phyloP scores from a whole-genome alignment of 805 yeast species.

The Suhomyces canberraensis region DNA sequence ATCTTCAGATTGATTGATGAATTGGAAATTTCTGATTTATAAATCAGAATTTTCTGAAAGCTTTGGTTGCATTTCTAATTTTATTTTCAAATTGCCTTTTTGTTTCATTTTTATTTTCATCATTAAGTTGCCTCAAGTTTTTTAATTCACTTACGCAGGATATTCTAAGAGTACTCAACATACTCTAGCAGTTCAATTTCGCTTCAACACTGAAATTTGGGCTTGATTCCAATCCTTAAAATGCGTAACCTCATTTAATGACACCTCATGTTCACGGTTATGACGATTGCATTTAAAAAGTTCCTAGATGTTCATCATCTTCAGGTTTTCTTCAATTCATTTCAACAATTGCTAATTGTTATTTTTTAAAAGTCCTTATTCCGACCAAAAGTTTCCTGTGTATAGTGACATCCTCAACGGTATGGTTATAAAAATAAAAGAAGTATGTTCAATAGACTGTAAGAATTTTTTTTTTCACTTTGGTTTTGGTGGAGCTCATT shows the following conservation, averaged over 20 bases:
- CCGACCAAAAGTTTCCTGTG: constrained; percentile 24
- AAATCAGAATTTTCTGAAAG: too few species aligned
- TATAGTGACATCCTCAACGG: constrained; percentile 50
- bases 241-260: constrained; percentile 13
- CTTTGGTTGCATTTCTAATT: not conserved
- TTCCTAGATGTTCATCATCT: constrained; percentile 3
- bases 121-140: not conserved
- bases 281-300: constrained; percentile 9
- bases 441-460: not conserved
- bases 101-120: not conserved
- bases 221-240: constrained; percentile 4
- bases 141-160: constrained; percentile 24
- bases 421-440: constrained; percentile 27
- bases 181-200: constrained; percentile 20
- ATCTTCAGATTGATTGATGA: constrained; percentile 54
- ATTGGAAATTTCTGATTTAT: constrained; percentile 14
- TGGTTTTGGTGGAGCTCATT: not conserved
- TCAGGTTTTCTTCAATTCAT: constrained; percentile 13
- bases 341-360: constrained; percentile 16
- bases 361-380: constrained; percentile 4
- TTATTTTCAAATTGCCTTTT: not conserved
- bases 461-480: not conserved
- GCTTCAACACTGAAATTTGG: constrained; percentile 24
- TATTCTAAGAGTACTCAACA: constrained; percentile 31
- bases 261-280: constrained; percentile 7